Evolutionary conservation across 306 rosid genomes (phyloP), one percentile per base, ranked within the genome.

Genomic region (Amphicarpaea edgeworthii): DNA sequence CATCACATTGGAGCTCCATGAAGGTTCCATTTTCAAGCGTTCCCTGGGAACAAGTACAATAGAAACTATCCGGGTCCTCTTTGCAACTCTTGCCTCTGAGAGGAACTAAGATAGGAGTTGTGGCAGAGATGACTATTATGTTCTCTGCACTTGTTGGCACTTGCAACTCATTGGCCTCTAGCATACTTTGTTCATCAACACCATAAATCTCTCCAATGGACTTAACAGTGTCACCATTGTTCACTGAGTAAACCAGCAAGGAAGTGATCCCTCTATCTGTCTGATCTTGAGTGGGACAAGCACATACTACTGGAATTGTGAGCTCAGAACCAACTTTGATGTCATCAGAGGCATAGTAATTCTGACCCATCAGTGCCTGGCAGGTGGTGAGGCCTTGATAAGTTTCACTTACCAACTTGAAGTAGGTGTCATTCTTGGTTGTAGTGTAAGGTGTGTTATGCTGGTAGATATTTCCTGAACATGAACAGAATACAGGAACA

Each of bases 311-410:
- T 0, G 89, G 90, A 51, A 86, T 82, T 1, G 73, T 45, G 42
- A 86, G 76, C 63, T 75, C 58, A 1, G 85, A 68, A 19, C 78
- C 90, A 17, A 77, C 16, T 16, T 68, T 7, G 73, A 89, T 75
- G 7, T 20, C 0, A 50, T 3, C 26, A 17, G 3, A 2, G 6
- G 84, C 51, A 24, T 86, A 89, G 41, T 84, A 82, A 41, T 89
- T 88, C 75, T 85, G 90, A 19, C 86, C 75, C 45, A 51, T 70
- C 83, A 88, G 0, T 30, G 88, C 87, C 17, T 86, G 89, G n/a
- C 90, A 88, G 4, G 88, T 88, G 6, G 88, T 73, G 40, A 88
- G 81, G 60, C 93, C 85, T 78, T 83, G 88, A 82, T 47, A 88
- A 16, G 70, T 84, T 5, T 8, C 15, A 23, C 2, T 46, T 0